Evolutionary conservation across 2,329 filamentous ascomycete genomes (phyloP), one percentile per base, ranked within the genome.

Genomic region (Colletotrichum siamense): DNA sequence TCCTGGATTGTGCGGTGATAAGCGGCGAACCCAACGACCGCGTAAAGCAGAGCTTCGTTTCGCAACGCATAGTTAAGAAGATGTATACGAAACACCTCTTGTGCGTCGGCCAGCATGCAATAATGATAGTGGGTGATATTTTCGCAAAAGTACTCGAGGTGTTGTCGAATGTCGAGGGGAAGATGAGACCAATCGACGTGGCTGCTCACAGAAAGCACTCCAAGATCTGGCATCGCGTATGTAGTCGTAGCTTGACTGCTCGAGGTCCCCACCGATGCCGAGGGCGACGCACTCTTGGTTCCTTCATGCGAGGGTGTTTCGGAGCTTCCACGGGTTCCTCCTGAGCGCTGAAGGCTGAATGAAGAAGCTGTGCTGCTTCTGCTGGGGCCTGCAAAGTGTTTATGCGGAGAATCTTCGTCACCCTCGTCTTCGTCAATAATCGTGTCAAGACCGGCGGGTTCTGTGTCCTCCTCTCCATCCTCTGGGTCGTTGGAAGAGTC

Each of bases 51-150:
- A 8, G 96, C 92, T 77, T 98, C 94, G 82, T 96, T 83, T 12
- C 91, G 91, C 65, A 96, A 83, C 1, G 96, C 96, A 70, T 94
- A 88, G 55, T 92, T 92, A 24, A 96, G 88, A 59, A 98, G 90
- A 8, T 92, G 92, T 12, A 89, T 90, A 65, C 91, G 92, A 77
- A 98, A 92, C 82, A 98, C 98, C 77, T 93, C 89, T 62, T 92
- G 90, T 13, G 90, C 88, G 81, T 96, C 93, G 79, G 90, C 89
- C 77, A 94, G 92, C 79, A 98, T 87, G 69, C 94, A 94, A 83
- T 98, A 99, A 84, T 98, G 96, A 79, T 95, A 93, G 82, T 94
- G 89, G 1, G 92, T 95, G 76, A 99, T 91, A 79, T 96, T 92
- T 65, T 95, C 92, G 79, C 90, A 90, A 81, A 95, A 96, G 84